phyloP scores from a whole-genome alignment of 768 basidiomycete genomes.

The Leccinum disarticulatum region DNA sequence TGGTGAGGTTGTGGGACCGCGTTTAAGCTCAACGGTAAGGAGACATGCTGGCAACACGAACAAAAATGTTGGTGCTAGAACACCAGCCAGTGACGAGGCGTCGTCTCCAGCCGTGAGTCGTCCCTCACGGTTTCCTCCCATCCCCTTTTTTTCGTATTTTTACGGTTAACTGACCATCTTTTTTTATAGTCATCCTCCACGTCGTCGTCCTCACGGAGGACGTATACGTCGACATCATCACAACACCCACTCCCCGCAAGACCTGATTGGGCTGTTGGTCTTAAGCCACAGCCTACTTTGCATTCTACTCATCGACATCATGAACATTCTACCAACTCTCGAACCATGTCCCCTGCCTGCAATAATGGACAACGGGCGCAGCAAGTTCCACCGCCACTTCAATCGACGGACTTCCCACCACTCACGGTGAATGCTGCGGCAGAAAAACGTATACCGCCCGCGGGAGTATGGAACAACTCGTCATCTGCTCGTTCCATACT shows the following conservation, averaged over 20 bases:
- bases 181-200: constrained; percentile 69
- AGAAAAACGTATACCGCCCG: constrained; percentile 56
- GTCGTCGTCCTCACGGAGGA: constrained; percentile 77
- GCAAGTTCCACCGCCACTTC: constrained; percentile 43
- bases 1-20: constrained; percentile 60
- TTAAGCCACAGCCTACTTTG: constrained; percentile 73
- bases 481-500: constrained; percentile 53
- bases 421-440: constrained; percentile 43
- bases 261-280: constrained; percentile 87
- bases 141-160: not conserved
- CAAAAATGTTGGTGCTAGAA: constrained; percentile 54
- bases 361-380: constrained; percentile 36
- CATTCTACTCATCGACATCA: constrained; percentile 55
- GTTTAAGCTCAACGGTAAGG: constrained; percentile 52
- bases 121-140: constrained; percentile 2
- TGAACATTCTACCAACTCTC: constrained; percentile 42
- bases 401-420: constrained; percentile 72
- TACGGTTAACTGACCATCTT: constrained; percentile 9
- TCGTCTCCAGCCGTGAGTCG: constrained; percentile 73
- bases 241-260: constrained; percentile 78
- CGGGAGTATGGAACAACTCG: constrained; percentile 72
- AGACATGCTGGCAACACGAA: constrained; percentile 51
- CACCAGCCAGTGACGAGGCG: constrained; percentile 70
- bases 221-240: constrained; percentile 72
- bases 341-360: constrained; percentile 40